These are phyloP conservation scores for Pisolithus albus DNA, from an alignment of 768 basidiomycete species.

Conservation along the genomic window DNA sequence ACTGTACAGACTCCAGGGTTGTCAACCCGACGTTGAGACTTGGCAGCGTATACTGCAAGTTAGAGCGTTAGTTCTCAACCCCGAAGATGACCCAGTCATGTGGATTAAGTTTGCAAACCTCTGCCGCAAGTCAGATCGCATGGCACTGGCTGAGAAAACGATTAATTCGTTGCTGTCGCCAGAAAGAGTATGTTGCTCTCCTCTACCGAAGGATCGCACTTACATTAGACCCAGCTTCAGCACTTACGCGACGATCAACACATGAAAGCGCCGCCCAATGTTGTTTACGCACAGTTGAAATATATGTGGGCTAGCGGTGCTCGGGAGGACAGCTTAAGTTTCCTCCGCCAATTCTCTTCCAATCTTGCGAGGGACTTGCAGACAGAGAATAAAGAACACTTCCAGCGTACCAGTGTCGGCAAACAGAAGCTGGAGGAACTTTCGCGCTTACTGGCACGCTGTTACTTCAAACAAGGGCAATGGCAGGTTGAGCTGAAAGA, in stretches of 20 bases:
- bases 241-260: constrained; percentile 45
- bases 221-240: constrained; percentile 28
- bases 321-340: constrained; percentile 69
- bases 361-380: constrained; percentile 72
- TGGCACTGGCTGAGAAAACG: constrained; percentile 94
- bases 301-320: constrained; percentile 90
- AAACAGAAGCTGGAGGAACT: constrained; percentile 62
- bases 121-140: constrained; percentile 90
- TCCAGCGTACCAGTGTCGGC: constrained; percentile 45
- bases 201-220: not conserved
- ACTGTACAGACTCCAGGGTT: constrained; percentile 71
- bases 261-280: constrained; percentile 82
- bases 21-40: constrained; percentile 96
- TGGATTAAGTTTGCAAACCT: constrained; percentile 99
- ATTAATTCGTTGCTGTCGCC: constrained; percentile 85
- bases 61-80: constrained; percentile 84
- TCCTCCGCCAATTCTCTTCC: constrained; percentile 77
- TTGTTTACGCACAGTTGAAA: constrained; percentile 94
- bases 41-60: constrained; percentile 99
- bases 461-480: constrained; percentile 93
- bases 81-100: constrained; percentile 92
- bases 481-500: constrained; percentile 84
- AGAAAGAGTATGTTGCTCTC: constrained; percentile 43
- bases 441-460: constrained; percentile 86
- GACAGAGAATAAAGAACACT: constrained; percentile 45